A percentile compares a stretch with the other conserved stretches of the same genome.
phyloP scores from a whole-genome alignment of 2,329 filamentous ascomycete genomes.

The Elsinoe ampelina region DNA sequence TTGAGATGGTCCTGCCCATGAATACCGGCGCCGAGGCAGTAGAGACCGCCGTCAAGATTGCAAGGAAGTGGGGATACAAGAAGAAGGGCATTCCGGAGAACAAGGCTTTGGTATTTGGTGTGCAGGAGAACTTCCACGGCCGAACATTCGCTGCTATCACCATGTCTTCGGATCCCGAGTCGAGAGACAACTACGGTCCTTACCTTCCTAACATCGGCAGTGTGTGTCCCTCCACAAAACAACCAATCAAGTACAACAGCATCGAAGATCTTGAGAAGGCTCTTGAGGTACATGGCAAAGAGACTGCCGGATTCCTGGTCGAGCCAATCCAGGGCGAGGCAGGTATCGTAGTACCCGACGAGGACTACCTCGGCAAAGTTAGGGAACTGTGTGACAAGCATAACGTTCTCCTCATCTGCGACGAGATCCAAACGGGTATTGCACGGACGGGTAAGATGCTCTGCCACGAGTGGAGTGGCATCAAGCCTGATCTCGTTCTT shows the following conservation, averaged over 20 bases:
- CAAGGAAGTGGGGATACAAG: conserved; percentile 96
- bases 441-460: conserved; percentile 89
- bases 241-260: conserved; percentile 78
- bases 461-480: conserved; percentile 86
- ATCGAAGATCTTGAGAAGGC: conserved; percentile 69
- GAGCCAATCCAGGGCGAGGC: conserved; percentile 98
- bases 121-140: conserved; percentile 90
- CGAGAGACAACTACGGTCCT: conserved; percentile 91
- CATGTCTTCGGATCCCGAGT: conserved; percentile 90
- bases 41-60: conserved; percentile 92
- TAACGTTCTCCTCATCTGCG: conserved; percentile 91
- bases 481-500: conserved; percentile 90
- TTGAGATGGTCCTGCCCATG: conserved; percentile 97
- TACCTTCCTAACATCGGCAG: conserved; percentile 86
- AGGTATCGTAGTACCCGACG: conserved; percentile 88
- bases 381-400: conserved; percentile 85
- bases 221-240: conserved; percentile 62
- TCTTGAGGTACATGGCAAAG: conserved; percentile 69
- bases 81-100: conserved; percentile 79
- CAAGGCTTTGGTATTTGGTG: conserved; percentile 76
- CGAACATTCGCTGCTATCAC: conserved; percentile 93
- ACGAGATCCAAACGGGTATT: conserved; percentile 98
- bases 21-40: conserved; percentile 96
- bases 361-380: conserved; percentile 73
- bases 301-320: conserved; percentile 85